Conservation (phyloP, 345 rosid species). For the Brassica juncea region DNA sequence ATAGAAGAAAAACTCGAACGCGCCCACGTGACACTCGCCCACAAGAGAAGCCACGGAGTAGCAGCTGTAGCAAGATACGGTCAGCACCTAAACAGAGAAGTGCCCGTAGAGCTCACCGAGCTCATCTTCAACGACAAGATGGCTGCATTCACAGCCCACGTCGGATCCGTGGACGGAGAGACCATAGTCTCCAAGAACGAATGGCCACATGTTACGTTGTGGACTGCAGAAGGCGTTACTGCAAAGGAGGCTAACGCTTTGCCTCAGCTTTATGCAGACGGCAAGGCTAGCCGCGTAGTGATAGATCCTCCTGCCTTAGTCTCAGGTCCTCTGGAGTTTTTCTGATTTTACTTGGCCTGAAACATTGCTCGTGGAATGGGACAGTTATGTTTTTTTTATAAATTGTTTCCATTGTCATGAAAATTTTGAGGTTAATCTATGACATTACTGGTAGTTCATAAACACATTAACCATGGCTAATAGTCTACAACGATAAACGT, state of each 20-base stretch:
- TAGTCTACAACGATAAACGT: no score
- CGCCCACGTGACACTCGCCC: slow-evolving; percentile 92
- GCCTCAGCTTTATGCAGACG: slow-evolving; percentile 60
- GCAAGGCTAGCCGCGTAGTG: slow-evolving; percentile 70
- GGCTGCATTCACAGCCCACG: slow-evolving; percentile 73
- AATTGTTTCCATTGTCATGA: not conserved
- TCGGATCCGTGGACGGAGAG: slow-evolving; percentile 73
- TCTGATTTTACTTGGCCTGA: slow-evolving; percentile 31
- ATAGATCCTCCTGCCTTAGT: slow-evolving; percentile 67
- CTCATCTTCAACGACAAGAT: slow-evolving; percentile 67
- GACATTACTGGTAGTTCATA: not conserved
- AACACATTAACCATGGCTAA: not conserved
- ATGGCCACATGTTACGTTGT: slow-evolving; percentile 91
- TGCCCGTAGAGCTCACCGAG: slow-evolving; percentile 71
- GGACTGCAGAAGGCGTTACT: slow-evolving; percentile 77
- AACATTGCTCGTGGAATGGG: slow-evolving; percentile 19
- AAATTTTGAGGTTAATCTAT: not conserved
- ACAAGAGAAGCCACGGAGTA: slow-evolving; percentile 91
- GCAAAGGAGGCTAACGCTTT: slow-evolving; percentile 77
- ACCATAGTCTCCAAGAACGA: slow-evolving; percentile 59
- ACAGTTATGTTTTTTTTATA: not conserved
- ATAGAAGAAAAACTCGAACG: slow-evolving; percentile 48
- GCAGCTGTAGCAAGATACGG: slow-evolving; percentile 74
- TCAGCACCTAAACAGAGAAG: slow-evolving; percentile 47
- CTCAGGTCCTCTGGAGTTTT: slow-evolving; percentile 70